Evolutionary conservation across 371 early-diverging fungal genomes (phyloP), one percentile per base, ranked within the genome.

Genomic region (Mortierella sp.): DNA sequence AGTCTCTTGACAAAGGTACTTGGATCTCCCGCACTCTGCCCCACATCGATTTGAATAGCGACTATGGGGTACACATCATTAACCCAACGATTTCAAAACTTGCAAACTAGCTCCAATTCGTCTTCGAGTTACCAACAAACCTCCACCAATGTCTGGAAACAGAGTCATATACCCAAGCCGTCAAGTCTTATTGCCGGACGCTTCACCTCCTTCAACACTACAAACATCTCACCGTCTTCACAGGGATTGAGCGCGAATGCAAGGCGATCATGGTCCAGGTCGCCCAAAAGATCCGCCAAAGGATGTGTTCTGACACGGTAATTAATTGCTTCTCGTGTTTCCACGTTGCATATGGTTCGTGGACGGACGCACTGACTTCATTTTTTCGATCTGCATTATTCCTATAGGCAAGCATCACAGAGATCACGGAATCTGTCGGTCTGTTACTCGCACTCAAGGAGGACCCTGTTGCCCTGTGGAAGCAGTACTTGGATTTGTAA

Each of bases 121-220:
- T 98, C 10, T 95, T 95, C 87, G 97, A 96, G 27, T 86, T 98
- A 60, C 98, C 98, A 1, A 90, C 90, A 21, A 89, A 93, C 77
- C 89, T 98, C 32, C 89, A 91, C 29, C 88, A 89, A 51, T 94
- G 93, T 63, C 84, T 96, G 24, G 86, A 90, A 18, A 83, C 87
- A 12, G 90, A 89, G 7, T 88, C 92, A 73, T 95, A 95, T 89
- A 88, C 91, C 2, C 94, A 95, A 51, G 97, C 97, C 0, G 97
- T 97, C 12, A 90, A 89, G 48, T 93, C 93, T 60, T 96, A 97
- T 88, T 83, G 93, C n/a, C 90, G 93, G 43, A 94, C 97, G 1
- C 88, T 89, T 43, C 90, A 89, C 46, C 88, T 97, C n/a, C 83
- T 98, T 12, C 91, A 92, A 21, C 96, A 95, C 63, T 97, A 96